Evolutionary conservation across 768 basidiomycete species (phyloP).

Genomic region (Neoboletus subvelutipes): DNA sequence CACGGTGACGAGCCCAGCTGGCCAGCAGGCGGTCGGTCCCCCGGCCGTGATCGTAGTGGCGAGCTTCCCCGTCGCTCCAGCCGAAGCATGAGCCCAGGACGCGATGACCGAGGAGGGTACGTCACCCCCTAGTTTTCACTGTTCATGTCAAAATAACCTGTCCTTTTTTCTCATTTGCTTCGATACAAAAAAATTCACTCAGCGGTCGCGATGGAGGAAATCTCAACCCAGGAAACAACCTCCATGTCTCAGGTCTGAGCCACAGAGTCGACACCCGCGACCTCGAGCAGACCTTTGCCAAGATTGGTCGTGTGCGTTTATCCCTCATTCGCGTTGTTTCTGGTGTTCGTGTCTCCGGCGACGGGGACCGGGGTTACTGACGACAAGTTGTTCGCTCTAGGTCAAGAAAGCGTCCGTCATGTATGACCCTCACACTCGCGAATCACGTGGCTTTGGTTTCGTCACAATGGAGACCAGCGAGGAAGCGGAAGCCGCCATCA

Average conservation of each 20-base stretch:
- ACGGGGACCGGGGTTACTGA: conserved; percentile 7
- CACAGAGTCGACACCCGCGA: conserved; percentile 75
- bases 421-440: conserved; percentile 70
- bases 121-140: conserved; percentile 24
- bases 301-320: conserved; percentile 75
- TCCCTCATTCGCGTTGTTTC: neutral
- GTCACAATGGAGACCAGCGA: conserved; percentile 82
- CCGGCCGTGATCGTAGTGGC: conserved; percentile 37
- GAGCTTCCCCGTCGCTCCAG: conserved; percentile 65
- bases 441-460: conserved; percentile 83
- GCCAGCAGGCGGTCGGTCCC: conserved; percentile 48
- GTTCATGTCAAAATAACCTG: neutral
- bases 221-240: conserved; percentile 66
- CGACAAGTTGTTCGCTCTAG: conserved; percentile 8
- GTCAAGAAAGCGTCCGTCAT: conserved; percentile 70
- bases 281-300: conserved; percentile 85
- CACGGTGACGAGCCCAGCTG: conserved; percentile 57
- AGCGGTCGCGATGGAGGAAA: conserved; percentile 35
- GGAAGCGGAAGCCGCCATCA: conserved; percentile 90
- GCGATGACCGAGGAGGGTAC: conserved; percentile 57
- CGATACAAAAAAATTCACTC: neutral
- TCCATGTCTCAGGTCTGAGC: conserved; percentile 58
- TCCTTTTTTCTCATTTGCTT: neutral
- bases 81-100: conserved; percentile 78
- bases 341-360: neutral